These are phyloP conservation scores for Globisporangium perplexum DNA, from an alignment of 352 stramenopile species.

Conservation along the genomic window DNA sequence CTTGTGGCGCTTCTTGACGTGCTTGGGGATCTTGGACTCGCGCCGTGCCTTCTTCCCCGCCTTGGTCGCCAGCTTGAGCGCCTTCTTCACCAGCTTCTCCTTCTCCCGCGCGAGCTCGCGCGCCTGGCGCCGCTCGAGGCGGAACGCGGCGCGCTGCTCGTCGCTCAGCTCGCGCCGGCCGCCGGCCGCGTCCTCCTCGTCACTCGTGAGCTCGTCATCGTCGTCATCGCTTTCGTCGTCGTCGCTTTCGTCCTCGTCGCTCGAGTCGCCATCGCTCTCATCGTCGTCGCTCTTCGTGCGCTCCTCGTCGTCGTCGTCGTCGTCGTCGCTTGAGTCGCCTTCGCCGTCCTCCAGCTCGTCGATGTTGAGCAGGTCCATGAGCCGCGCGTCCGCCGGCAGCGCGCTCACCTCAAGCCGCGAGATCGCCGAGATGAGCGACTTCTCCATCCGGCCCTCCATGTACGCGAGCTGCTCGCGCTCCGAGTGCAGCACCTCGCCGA, in stretches of 20 bases:
- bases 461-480: conserved; percentile 84
- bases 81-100: conserved; percentile 82
- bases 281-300: too few species aligned
- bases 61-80: conserved; percentile 96
- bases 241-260: conserved; percentile 47
- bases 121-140: conserved; percentile 72
- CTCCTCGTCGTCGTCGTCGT: conserved; percentile 54
- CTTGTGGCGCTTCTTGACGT: conserved; percentile 97
- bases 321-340: conserved; percentile 41
- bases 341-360: conserved; percentile 79
- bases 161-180: conserved; percentile 53
- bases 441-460: conserved; percentile 83
- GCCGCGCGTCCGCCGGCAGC: conserved; percentile 28
- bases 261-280: too few species aligned
- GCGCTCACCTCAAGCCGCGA: conserved; percentile 60
- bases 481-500: conserved; percentile 91
- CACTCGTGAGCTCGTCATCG: conserved; percentile 38
- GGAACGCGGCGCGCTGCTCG: conserved; percentile 79
- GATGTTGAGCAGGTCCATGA: conserved; percentile 50
- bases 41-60: conserved; percentile 91
- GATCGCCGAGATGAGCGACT: conserved; percentile 72
- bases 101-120: conserved; percentile 46
- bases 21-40: conserved; percentile 98
- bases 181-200: conserved; percentile 53
- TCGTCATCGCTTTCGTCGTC: conserved; percentile 26